These are phyloP conservation scores for Cercis canadensis DNA, from an alignment of 306 rosid species.

Conservation along the genomic window DNA sequence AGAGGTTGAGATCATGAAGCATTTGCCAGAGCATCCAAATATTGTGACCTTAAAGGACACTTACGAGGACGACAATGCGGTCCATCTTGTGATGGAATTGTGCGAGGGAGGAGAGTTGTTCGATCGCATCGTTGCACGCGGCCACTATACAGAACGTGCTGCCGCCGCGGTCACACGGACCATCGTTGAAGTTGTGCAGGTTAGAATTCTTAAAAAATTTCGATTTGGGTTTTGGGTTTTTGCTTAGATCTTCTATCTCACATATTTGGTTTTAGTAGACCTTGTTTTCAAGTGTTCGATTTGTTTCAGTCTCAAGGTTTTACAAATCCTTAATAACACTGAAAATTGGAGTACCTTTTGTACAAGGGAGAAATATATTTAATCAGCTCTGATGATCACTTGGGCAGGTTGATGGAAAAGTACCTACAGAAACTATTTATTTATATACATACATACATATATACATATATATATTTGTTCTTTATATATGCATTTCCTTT, in stretches of 20 bases:
- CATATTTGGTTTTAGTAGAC: background rate
- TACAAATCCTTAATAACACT: background rate
- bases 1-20: slow-evolving; percentile 93
- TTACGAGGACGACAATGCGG: slow-evolving; percentile 82
- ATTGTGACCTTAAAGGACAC: slow-evolving; percentile 83
- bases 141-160: slow-evolving; percentile 94
- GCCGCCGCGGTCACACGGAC: slow-evolving; percentile 88
- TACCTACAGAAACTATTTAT: background rate
- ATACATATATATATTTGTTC: background rate
- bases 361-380: background rate
- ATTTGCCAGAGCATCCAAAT: slow-evolving; percentile 68
- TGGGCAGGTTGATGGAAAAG: slow-evolving; percentile 8
- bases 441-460: too few relatives aligned
- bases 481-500: background rate
- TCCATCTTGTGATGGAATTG: slow-evolving; percentile 97
- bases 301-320: background rate
- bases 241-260: slow-evolving; percentile 8
- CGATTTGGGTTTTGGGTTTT: background rate
- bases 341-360: background rate
- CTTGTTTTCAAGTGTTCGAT: background rate
- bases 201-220: slow-evolving; percentile 24
- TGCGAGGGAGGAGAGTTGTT: slow-evolving; percentile 97
- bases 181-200: slow-evolving; percentile 98
- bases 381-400: background rate
- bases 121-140: slow-evolving; percentile 91